A percentile compares a stretch with the other conserved stretches of the same genome.
These are phyloP conservation scores for Acanthamoeba culbertsoni DNA, from an alignment of 208 protist species.

Conservation along the genomic window DNA sequence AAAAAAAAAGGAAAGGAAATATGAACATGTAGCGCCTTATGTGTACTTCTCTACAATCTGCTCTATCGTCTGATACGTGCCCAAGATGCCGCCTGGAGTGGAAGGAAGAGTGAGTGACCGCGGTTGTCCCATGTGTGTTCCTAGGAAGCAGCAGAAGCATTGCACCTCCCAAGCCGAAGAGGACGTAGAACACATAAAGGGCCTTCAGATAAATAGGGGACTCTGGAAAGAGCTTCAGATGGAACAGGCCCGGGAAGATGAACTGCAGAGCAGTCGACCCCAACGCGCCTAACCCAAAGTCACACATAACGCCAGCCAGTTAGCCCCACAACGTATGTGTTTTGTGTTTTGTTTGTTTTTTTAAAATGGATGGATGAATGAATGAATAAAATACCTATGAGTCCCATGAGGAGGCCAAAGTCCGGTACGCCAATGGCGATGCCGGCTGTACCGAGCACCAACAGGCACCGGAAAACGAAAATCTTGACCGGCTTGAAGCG, in stretches of 20 bases:
- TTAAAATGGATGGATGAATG: too few species aligned
- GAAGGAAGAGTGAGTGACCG: not conserved
- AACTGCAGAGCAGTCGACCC: conserved; percentile 48
- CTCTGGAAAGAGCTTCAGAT: conserved; percentile 49
- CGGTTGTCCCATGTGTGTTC: not conserved
- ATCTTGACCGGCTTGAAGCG: conserved; percentile 11
- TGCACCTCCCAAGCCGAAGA: conserved; percentile 20
- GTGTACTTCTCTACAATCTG: conserved; percentile 20
- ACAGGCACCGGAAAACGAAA: conserved; percentile 37
- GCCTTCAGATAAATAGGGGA: not conserved
- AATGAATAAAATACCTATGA: conserved; percentile 60
- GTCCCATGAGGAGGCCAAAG: conserved; percentile 61
- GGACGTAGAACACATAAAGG: not conserved
- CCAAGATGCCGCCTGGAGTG: not conserved
- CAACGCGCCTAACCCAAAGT: not conserved
- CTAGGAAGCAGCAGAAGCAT: not conserved
- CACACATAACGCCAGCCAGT: too few species aligned
- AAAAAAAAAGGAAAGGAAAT: too few species aligned
- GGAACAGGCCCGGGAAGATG: conserved; percentile 26
- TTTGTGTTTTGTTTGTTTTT: too few species aligned
- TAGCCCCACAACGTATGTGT: too few species aligned
- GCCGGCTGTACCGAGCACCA: not conserved
- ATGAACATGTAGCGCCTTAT: too few species aligned
- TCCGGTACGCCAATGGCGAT: conserved; percentile 53
- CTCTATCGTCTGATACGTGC: not conserved